Evolutionary conservation across 148 eudicot genomes (phyloP).

Genomic region (Drosera capensis): DNA sequence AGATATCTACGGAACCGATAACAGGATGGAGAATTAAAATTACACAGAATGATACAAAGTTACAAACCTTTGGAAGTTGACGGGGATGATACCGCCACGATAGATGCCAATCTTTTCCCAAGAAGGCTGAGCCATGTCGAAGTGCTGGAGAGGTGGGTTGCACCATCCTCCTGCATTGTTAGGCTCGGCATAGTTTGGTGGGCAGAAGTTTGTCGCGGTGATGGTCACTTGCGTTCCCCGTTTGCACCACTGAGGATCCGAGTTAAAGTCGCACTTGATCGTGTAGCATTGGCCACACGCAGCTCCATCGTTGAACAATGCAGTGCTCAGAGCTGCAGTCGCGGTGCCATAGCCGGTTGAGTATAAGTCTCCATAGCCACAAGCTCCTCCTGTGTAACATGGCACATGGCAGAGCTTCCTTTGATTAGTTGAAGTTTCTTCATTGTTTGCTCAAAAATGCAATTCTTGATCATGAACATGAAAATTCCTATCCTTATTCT

Average conservation of each 20-base stretch:
- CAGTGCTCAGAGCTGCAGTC: slow-evolving; percentile 80
- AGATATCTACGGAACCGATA: too few relatives aligned
- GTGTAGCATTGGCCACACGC: slow-evolving; percentile 81
- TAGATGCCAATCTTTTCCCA: slow-evolving; percentile 92
- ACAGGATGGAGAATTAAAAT: too few relatives aligned
- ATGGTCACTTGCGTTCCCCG: slow-evolving; percentile 47
- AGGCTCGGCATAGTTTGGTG: slow-evolving; percentile 60
- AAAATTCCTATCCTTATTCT: too few relatives aligned
- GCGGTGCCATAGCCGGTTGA: slow-evolving; percentile 51
- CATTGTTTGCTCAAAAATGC: not conserved
- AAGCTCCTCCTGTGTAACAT: slow-evolving; percentile 59
- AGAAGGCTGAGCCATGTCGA: slow-evolving; percentile 96
- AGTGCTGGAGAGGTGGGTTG: slow-evolving; percentile 86
- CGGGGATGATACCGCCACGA: slow-evolving; percentile 78
- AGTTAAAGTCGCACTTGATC: slow-evolving; percentile 48
- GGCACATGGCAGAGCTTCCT: too few relatives aligned
- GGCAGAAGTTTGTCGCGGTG: slow-evolving; percentile 90
- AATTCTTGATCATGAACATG: too few relatives aligned
- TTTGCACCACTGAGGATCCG: slow-evolving; percentile 45
- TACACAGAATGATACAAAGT: too few relatives aligned
- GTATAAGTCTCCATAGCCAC: slow-evolving; percentile 83
- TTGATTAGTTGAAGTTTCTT: not conserved
- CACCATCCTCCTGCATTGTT: slow-evolving; percentile 82
- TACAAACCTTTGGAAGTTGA: slow-evolving; percentile 61
- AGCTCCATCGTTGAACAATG: slow-evolving; percentile 66